phyloP scores from a whole-genome alignment of 257 asterid species.

The Schizonepeta tenuifolia region DNA sequence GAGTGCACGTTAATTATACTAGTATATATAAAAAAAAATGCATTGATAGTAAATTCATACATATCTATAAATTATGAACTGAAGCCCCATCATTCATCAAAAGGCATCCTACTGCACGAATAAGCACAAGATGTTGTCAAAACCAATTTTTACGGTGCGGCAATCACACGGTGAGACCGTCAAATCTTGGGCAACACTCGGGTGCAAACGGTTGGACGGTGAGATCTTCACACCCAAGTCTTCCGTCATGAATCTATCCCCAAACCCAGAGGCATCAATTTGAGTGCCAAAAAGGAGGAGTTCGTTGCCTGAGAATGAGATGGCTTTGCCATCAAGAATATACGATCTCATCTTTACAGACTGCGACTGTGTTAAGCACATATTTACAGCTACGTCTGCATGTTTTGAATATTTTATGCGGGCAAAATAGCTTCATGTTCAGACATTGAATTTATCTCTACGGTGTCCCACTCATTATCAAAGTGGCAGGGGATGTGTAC shows the following conservation, averaged over 20 bases:
- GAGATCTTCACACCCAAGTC: too few species aligned
- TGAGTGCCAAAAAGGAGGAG: neutral
- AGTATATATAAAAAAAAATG: neutral
- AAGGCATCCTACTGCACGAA: neutral
- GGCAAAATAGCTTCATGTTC: neutral
- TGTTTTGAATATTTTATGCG: neutral
- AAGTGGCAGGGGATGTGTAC: neutral
- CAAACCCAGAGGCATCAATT: too few species aligned
- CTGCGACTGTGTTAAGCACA: neutral
- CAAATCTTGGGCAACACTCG: too few species aligned
- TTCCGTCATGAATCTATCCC: neutral
- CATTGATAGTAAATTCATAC: neutral
- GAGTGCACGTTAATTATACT: too few species aligned
- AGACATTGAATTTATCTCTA: neutral
- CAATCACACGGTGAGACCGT: too few species aligned
- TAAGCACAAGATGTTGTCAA: neutral
- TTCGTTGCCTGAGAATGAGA: neutral
- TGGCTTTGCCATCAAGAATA: slow-evolving; percentile 29
- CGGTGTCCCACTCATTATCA: neutral
- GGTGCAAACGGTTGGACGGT: too few species aligned
- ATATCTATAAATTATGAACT: neutral
- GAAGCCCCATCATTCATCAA: neutral
- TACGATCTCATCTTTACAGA: slow-evolving; percentile 24
- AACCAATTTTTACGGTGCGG: neutral
- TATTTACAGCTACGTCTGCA: slow-evolving; percentile 27